Percentiles rank a stretch among this genome's conserved stretches.
phyloP scores from a whole-genome alignment of 768 basidiomycete genomes.

The Rhodocollybia butyracea region DNA sequence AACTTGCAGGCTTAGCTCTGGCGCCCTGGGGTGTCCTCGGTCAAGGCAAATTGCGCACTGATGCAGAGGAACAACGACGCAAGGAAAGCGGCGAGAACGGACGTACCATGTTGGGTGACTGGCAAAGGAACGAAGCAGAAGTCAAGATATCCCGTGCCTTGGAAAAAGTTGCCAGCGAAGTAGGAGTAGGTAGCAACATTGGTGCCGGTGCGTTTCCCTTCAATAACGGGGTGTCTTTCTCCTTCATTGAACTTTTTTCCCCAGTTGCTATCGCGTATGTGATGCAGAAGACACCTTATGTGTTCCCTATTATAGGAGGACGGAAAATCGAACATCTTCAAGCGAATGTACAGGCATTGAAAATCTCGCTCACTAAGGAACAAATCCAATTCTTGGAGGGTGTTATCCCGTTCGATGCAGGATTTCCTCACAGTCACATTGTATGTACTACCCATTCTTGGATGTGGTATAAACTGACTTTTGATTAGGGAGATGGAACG shows the following conservation, averaged over 20 bases:
- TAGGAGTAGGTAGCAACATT: conserved; percentile 41
- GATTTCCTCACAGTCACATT: conserved; percentile 38
- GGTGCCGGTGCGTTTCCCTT: conserved; percentile 36
- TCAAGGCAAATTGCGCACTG: too few species aligned
- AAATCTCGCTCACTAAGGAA: conserved; percentile 39
- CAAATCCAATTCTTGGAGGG: conserved; percentile 46
- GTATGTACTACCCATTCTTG: too few species aligned
- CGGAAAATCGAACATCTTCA: conserved; percentile 51
- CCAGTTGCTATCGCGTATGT: conserved; percentile 43
- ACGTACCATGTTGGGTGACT: conserved; percentile 33
- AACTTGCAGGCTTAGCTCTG: conserved; percentile 30
- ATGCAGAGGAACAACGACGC: too few species aligned
- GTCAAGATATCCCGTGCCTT: conserved; percentile 38
- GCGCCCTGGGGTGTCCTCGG: too few species aligned
- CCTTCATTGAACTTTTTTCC: background rate
- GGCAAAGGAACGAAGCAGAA: conserved; percentile 47
- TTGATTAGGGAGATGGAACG: conserved; percentile 18
- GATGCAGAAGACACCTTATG: too few species aligned
- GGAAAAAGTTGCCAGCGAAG: conserved; percentile 47
- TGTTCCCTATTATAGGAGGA: too few species aligned
- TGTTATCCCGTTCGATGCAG: conserved; percentile 38
- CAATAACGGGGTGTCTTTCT: conserved; percentile 2
- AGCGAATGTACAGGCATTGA: conserved; percentile 48
- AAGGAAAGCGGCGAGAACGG: conserved; percentile 26
- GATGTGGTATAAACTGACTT: too few species aligned